These are phyloP conservation scores for Fagopyrum esculentum DNA, from an alignment of 148 eudicot genomes.

Conservation along the genomic window DNA sequence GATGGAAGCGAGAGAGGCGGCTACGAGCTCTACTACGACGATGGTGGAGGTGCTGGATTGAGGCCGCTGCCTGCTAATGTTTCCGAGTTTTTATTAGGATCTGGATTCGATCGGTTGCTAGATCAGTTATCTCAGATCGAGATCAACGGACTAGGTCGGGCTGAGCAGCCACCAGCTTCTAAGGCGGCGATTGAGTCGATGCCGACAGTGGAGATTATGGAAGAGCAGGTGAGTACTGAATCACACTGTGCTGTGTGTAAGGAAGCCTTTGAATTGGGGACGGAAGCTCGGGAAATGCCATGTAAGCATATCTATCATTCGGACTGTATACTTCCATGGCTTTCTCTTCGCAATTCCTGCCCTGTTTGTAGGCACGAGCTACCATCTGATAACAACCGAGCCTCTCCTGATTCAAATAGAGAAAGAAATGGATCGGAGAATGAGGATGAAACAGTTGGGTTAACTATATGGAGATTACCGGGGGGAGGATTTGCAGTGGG, in stretches of 20 bases:
- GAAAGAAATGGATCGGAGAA: slow-evolving; percentile 18
- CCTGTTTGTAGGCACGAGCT: slow-evolving; percentile 76
- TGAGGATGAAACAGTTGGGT: slow-evolving; percentile 78
- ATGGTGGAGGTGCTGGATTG: slow-evolving; percentile 72
- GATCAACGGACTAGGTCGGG: slow-evolving; percentile 46
- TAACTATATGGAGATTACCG: slow-evolving; percentile 92
- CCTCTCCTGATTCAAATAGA: slow-evolving; percentile 18
- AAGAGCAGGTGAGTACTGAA: slow-evolving; percentile 34
- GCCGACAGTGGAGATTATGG: slow-evolving; percentile 50
- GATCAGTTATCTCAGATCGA: slow-evolving; percentile 66
- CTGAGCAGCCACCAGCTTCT: slow-evolving; percentile 77
- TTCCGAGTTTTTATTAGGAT: slow-evolving; percentile 69
- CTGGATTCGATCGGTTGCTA: slow-evolving; percentile 67
- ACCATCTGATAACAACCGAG: slow-evolving; percentile 28
- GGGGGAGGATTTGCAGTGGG: slow-evolving; percentile 61
- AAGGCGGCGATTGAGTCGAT: slow-evolving; percentile 71
- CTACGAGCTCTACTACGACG: slow-evolving; percentile 79
- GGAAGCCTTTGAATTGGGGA: slow-evolving; percentile 62
- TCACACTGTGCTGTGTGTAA: slow-evolving; percentile 75
- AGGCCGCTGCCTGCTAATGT: slow-evolving; percentile 67
- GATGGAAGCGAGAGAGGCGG: slow-evolving; percentile 33
- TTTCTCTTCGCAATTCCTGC: slow-evolving; percentile 59
- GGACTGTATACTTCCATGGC: slow-evolving; percentile 81
- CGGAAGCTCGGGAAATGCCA: slow-evolving; percentile 69
- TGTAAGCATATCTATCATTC: slow-evolving; percentile 75